A percentile compares a stretch with the other conserved stretches of the same genome.
Evolutionary conservation across 2,329 filamentous ascomycete species (phyloP).

Genomic region (Botrytis deweyae): DNA sequence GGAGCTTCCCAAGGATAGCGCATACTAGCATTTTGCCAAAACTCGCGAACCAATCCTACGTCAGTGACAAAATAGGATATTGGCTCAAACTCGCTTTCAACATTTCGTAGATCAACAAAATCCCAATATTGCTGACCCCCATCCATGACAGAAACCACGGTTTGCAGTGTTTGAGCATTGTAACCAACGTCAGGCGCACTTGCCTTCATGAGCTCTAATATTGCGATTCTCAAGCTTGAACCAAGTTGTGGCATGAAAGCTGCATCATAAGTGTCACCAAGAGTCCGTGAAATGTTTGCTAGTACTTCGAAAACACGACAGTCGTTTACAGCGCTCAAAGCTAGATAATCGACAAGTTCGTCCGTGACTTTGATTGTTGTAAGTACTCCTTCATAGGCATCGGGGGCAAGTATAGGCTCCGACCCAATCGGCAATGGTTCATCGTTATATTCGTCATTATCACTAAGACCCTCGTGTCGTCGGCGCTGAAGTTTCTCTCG

Average conservation of each 20-base stretch:
- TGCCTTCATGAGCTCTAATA: slow-evolving; percentile 40
- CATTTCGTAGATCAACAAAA: slow-evolving; percentile 29
- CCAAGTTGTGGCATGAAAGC: slow-evolving; percentile 45
- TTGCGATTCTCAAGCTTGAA: slow-evolving; percentile 39
- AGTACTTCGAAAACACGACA: slow-evolving; percentile 51
- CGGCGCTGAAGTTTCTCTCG: slow-evolving; percentile 18
- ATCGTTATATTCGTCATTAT: slow-evolving; percentile 46
- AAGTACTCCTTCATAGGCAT: slow-evolving; percentile 46
- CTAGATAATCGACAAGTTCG: slow-evolving; percentile 47
- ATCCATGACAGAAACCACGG: slow-evolving; percentile 36
- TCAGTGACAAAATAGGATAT: slow-evolving; percentile 47
- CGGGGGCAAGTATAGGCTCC: slow-evolving; percentile 47
- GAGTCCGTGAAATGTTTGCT: slow-evolving; percentile 44
- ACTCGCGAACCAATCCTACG: slow-evolving; percentile 41
- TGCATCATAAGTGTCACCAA: slow-evolving; percentile 40
- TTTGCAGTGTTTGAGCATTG: slow-evolving; percentile 39
- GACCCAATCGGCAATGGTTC: slow-evolving; percentile 43
- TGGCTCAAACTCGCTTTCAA: slow-evolving; percentile 51
- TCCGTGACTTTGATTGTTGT: slow-evolving; percentile 44
- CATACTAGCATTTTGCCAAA: slow-evolving; percentile 65
- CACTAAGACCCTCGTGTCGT: slow-evolving; percentile 13
- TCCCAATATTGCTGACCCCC: slow-evolving; percentile 40
- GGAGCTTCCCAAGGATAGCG: slow-evolving; percentile 84
- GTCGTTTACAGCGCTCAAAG: slow-evolving; percentile 46
- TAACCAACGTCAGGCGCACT: slow-evolving; percentile 38